Conservation (phyloP, 2,329 filamentous ascomycete species). For the Elsinoe fawcettii region DNA sequence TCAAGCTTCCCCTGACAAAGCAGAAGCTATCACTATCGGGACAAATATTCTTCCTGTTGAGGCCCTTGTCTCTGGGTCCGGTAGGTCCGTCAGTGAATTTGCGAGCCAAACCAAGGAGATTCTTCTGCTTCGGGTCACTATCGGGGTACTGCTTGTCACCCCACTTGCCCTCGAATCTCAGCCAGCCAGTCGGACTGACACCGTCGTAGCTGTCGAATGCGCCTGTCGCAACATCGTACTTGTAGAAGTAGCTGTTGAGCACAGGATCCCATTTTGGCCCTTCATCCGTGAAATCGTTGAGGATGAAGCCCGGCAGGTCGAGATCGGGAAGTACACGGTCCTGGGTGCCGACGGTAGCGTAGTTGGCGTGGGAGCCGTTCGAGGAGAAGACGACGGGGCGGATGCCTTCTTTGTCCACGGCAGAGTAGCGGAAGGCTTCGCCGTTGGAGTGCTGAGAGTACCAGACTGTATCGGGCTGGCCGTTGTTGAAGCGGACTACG, state of each 20-base stretch:
- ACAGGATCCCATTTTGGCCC: slow-evolving; percentile 56
- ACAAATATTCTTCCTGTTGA: slow-evolving; percentile 51
- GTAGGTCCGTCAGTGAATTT: slow-evolving; percentile 53
- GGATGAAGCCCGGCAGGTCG: slow-evolving; percentile 46
- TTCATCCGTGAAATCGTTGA: slow-evolving; percentile 49
- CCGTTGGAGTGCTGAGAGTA: slow-evolving; percentile 56
- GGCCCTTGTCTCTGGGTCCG: slow-evolving; percentile 52
- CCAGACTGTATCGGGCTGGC: slow-evolving; percentile 50
- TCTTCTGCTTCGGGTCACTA: slow-evolving; percentile 44
- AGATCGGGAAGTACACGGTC: slow-evolving; percentile 57
- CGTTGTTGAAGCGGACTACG: slow-evolving; percentile 57
- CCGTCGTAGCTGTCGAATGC: slow-evolving; percentile 43
- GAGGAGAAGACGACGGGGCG: slow-evolving; percentile 52
- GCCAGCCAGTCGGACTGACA: slow-evolving; percentile 43
- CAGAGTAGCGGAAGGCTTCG: slow-evolving; percentile 53
- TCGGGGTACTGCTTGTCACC: slow-evolving; percentile 53
- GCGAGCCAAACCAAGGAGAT: slow-evolving; percentile 25
- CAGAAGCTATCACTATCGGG: slow-evolving; percentile 22
- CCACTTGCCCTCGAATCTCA: slow-evolving; percentile 53
- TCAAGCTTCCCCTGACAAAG: background rate
- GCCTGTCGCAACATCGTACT: slow-evolving; percentile 36
- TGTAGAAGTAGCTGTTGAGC: slow-evolving; percentile 49
- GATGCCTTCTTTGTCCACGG: slow-evolving; percentile 36
- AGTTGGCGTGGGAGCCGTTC: slow-evolving; percentile 58
- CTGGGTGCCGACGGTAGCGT: slow-evolving; percentile 52